Conservation (phyloP, 306 rosid genomes). For the Prunus kanzakura region DNA sequence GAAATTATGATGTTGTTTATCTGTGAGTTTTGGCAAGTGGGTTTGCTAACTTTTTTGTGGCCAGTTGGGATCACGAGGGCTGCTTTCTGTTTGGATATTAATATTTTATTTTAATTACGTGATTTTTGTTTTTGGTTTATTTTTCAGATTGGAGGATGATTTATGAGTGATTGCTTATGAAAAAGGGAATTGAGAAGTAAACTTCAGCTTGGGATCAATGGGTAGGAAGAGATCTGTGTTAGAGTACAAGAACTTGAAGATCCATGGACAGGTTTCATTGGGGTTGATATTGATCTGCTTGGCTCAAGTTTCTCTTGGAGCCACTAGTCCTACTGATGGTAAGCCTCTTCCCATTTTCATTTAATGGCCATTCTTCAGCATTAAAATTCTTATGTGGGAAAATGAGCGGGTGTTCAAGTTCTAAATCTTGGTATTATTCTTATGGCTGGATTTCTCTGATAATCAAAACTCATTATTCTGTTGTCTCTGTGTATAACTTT, state of each 20-base stretch:
- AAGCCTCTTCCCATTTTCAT: slow-evolving; percentile 21
- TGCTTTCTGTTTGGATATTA: not conserved
- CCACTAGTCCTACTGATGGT: slow-evolving; percentile 74
- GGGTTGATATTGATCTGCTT: slow-evolving; percentile 49
- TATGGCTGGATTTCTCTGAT: not conserved
- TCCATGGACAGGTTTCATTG: slow-evolving; percentile 37
- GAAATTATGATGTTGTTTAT: slow-evolving; percentile 3
- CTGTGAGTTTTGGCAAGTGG: slow-evolving; percentile 10
- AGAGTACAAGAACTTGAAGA: slow-evolving; percentile 40
- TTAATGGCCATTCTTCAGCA: slow-evolving; percentile 8
- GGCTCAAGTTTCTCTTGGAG: slow-evolving; percentile 53
- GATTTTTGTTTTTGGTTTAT: not conserved
- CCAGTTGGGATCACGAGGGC: slow-evolving; percentile 23
- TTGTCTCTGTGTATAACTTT: too few relatives aligned
- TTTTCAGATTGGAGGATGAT: slow-evolving; percentile 43
- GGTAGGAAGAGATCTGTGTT: slow-evolving; percentile 56
- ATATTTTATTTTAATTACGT: not conserved
- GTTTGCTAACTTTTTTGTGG: not conserved
- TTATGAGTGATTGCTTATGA: slow-evolving; percentile 29
- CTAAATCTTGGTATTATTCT: not conserved
- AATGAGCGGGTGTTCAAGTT: slow-evolving; percentile 4
- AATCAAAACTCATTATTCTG: too few relatives aligned
- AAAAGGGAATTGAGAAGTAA: slow-evolving; percentile 27
- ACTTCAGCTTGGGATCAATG: slow-evolving; percentile 46
- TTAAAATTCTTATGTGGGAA: slow-evolving; percentile 20